Evolutionary conservation across 2,329 filamentous ascomycete genomes (phyloP).

Genomic region (Coniochaeta hoffmannii): DNA sequence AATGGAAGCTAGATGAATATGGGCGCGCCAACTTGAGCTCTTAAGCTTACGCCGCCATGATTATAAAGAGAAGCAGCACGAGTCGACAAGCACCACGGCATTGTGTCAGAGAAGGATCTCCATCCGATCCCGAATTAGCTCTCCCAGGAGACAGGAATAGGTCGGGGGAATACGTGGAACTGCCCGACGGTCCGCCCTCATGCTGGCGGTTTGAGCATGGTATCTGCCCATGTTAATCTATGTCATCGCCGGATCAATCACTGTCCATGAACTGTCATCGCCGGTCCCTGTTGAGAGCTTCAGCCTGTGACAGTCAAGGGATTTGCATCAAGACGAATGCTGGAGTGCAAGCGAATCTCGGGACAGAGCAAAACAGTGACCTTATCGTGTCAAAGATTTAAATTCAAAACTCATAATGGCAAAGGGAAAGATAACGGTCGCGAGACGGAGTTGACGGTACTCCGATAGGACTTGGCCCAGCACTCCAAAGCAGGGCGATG

Average conservation of each 20-base stretch:
- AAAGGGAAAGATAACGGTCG: conserved; percentile 19
- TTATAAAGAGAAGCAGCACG: not conserved
- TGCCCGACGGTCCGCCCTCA: not conserved
- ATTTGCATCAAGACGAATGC: conserved; percentile 1
- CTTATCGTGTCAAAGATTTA: conserved; percentile 25
- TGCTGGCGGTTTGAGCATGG: not conserved
- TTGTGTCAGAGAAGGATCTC: not conserved
- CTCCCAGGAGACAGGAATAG: not conserved
- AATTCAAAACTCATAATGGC: conserved; percentile 28
- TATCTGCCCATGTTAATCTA: not conserved
- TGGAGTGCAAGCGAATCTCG: not conserved
- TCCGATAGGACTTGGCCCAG: conserved; percentile 3
- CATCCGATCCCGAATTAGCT: not conserved
- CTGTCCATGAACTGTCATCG: too few relatives aligned
- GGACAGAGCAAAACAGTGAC: conserved; percentile 10
- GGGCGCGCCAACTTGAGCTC: not conserved
- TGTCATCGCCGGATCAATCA: not conserved
- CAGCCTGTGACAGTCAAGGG: conserved; percentile 1
- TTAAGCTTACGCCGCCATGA: not conserved
- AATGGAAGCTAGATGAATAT: not conserved
- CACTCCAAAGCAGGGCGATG: too few relatives aligned
- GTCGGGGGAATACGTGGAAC: not conserved
- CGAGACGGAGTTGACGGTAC: conserved; percentile 9
- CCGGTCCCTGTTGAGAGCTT: not conserved
- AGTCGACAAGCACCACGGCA: not conserved